Base-by-base conservation (phyloP, 2,329 filamentous ascomycete species). In the Phyllosticta paracitricarpa region DNA sequence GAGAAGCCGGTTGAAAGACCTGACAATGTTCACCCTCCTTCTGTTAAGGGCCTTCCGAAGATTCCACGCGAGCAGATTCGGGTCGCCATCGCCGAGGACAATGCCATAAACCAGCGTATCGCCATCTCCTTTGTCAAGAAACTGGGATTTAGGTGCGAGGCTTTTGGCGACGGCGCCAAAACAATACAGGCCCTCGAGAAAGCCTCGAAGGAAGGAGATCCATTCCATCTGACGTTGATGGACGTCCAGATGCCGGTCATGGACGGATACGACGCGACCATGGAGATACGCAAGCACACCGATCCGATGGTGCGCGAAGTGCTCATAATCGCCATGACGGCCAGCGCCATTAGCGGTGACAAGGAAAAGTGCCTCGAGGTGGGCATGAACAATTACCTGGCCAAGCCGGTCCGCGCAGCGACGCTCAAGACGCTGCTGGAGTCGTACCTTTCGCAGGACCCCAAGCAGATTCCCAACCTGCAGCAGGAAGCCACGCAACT, bases 251-350 rank as follows among this genome's bases (percentile, higher is more conserved):
- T 97, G 92, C 92, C 92, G 0, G 85, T 95, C 3, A 82, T 96
- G 8, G 92, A 97, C 71, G 92, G 92, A 5, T 96, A 96, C 71
- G 89, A 96, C 73, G 91, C 92, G 1, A 97, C 92, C 0, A 88
- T 88, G 65, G 82, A 91, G 62, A 85, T 97, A 54, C 86, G 92
- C 9, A 84, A 84, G 66, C 91, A 97, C 72, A 73, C 84, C 0
- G 83, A 91, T 62, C 87, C 91, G 40, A 82, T 83, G 7, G 90
- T 97, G 10, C 82, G 89, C 58, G 86, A 89, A 65, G 84, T 95
- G 1, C 79, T 97, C n/a, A 89, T 97, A 56, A 97, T 97, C 67
- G 93, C 93, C 60, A 97, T 97, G 93, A 97, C 93, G 0, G 93
- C 93, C 1, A 92, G 88, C 26, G 93, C 93, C 2, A 97, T 97